Conservation (phyloP, 768 basidiomycete genomes). For the Lyophyllum decastes region DNA sequence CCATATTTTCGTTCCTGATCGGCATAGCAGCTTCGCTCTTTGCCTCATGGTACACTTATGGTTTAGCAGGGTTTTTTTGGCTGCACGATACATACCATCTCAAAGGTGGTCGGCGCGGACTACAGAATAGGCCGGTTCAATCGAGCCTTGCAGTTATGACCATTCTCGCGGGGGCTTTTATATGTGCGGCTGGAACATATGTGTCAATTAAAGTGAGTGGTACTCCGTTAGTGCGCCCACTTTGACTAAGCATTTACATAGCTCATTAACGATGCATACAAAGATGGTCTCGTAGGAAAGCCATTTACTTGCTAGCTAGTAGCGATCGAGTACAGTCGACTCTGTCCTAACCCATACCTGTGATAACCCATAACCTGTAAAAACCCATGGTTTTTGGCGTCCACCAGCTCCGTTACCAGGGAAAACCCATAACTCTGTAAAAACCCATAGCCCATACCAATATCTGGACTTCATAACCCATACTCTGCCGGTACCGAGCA, state of each 20-base stretch:
- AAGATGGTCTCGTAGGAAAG: slow-evolving; percentile 39
- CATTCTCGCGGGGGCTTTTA: slow-evolving; percentile 49
- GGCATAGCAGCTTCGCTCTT: slow-evolving; percentile 55
- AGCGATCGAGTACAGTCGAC: too few relatives aligned
- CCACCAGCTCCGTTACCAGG: too few relatives aligned
- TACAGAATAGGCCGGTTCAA: slow-evolving; percentile 33
- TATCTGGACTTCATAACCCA: not conserved
- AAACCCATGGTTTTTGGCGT: too few relatives aligned
- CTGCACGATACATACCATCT: slow-evolving; percentile 48
- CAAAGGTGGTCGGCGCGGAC: slow-evolving; percentile 33
- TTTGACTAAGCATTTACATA: slow-evolving; percentile 16
- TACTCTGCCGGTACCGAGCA: not conserved
- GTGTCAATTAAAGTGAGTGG: slow-evolving; percentile 47
- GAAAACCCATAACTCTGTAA: too few relatives aligned
- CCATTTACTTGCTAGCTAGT: slow-evolving; percentile 41
- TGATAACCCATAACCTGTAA: too few relatives aligned
- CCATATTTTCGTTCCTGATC: slow-evolving; percentile 56
- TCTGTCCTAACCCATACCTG: too few relatives aligned
- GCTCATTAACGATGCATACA: slow-evolving; percentile 50
- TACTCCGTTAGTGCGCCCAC: not conserved
- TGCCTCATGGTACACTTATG: slow-evolving; percentile 62
- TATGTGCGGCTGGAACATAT: slow-evolving; percentile 54
- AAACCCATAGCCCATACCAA: too few relatives aligned
- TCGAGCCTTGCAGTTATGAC: slow-evolving; percentile 41
- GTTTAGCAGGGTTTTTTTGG: slow-evolving; percentile 56